Evolutionary conservation across 1,284 basidiomycete species (phyloP), one percentile per base, ranked within the genome.

Genomic region (Trichosporon sp.): DNA sequence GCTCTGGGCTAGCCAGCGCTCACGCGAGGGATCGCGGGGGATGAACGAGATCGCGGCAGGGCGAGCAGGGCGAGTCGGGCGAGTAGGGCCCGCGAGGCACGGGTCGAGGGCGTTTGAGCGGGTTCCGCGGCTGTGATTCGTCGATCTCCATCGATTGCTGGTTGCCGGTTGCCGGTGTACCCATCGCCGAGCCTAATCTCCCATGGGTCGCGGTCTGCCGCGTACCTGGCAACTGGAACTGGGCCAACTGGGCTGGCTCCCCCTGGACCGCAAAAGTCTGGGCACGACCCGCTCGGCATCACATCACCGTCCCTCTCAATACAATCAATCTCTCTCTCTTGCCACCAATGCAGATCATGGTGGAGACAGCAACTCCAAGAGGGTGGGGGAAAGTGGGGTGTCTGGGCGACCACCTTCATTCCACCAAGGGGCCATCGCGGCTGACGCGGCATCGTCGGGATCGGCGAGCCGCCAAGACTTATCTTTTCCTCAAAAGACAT

Each of bases 371-470:
- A 3, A 19, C 14, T 2, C 7, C 19, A 2, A 6, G 26, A 63
- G 31, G 59, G 59, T 63, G 59, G 59, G 59, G 59, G 14, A 63
- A 35, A 63, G 59, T 63, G 59, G 59, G 59, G 59, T 16, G 38
- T 10, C 35, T 37, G 35, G 35, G 35, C 35, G 31, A 32, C 21
- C 16, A 31, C 56, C 31, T 63, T 14, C 59, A 54, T 26, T 54
- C 51, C 51, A 54, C 10, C n/a, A 54, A 7, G 51, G 1, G 8
- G 51, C 51, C 51, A 19, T n/a, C 65, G 14, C n/a, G 40, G 38
- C 65, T 31, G 38, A 38, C 65, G 65, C 65, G 65, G 65, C 65
- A 66, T 4, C 65, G 38, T 66, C 46, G 65, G 65, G 38, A 46
- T 66, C 65, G 65, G 40, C 65, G 65, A 43, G 14, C 19, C 19